Conservation (phyloP, 228 moss, liverwort and hornwort genomes). For the Sphagnum magellanicum region DNA sequence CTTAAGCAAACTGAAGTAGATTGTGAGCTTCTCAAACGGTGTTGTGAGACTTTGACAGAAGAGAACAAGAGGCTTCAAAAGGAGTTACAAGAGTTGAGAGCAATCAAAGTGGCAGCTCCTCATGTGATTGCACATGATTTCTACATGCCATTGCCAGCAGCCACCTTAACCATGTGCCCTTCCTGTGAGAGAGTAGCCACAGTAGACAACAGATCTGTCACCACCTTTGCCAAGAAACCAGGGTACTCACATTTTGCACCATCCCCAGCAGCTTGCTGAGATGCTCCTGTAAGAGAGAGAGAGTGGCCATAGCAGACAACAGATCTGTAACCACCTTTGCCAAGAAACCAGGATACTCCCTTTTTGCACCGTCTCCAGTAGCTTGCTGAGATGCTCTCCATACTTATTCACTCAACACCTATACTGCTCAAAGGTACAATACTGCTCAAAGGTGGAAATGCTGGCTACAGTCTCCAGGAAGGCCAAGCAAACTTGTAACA, state of each 20-base stretch:
- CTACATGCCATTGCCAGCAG: constrained; percentile 56
- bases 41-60: constrained; percentile 48
- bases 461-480: too few relatives aligned
- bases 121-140: constrained; percentile 58
- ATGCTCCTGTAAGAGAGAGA: constrained; percentile 1
- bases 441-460: too few relatives aligned
- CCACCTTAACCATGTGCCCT: constrained; percentile 57
- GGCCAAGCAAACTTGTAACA: too few relatives aligned
- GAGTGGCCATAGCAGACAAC: constrained; percentile 59
- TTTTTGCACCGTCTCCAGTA: constrained; percentile 49
- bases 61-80: constrained; percentile 52
- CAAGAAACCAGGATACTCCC: constrained; percentile 53
- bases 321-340: constrained; percentile 32
- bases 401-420: too few relatives aligned
- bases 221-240: constrained; percentile 53
- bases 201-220: constrained; percentile 51
- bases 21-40: constrained; percentile 57
- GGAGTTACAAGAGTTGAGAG: constrained; percentile 53
- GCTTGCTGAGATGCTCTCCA: constrained; percentile 17
- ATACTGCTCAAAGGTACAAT: too few relatives aligned
- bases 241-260: constrained; percentile 59
- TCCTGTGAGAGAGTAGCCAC: constrained; percentile 57
- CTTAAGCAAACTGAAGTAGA: constrained; percentile 64
- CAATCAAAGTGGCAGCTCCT: constrained; percentile 50
- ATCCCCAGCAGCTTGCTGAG: constrained; percentile 43